These are phyloP conservation scores for Cyclotella baltica DNA, from an alignment of 108 stramenopile genomes.

Conservation along the genomic window DNA sequence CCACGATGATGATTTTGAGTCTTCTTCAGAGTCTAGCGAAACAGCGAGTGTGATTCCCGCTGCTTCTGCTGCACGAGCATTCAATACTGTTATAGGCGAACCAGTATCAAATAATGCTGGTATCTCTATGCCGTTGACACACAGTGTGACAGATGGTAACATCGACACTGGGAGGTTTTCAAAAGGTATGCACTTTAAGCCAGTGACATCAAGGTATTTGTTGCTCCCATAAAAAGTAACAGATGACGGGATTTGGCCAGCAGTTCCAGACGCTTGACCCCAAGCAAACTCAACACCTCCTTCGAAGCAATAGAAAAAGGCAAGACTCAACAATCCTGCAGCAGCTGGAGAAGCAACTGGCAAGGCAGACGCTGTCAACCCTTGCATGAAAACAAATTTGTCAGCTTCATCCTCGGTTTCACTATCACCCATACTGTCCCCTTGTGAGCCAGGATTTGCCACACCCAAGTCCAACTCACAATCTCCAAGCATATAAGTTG, in stretches of 20 bases:
- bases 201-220: constrained; percentile 30
- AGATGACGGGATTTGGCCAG: constrained; percentile 29
- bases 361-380: constrained; percentile 75
- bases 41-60: constrained; percentile 57
- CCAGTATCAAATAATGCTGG: constrained; percentile 86
- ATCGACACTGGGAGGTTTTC: constrained; percentile 59
- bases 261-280: constrained; percentile 31
- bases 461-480: constrained; percentile 57
- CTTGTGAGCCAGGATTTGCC: background rate
- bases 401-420: constrained; percentile 28
- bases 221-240: constrained; percentile 66
- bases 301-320: constrained; percentile 77
- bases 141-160: constrained; percentile 60
- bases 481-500: constrained; percentile 75
- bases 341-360: constrained; percentile 73
- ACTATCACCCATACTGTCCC: background rate
- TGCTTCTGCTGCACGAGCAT: constrained; percentile 65
- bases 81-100: constrained; percentile 78
- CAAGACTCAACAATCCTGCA: constrained; percentile 70
- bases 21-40: constrained; percentile 12
- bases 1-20: constrained; percentile 32
- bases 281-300: constrained; percentile 80
- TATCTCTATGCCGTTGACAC: constrained; percentile 66
- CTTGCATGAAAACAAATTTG: constrained; percentile 66
- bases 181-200: constrained; percentile 53